Evolutionary conservation across 2,329 filamentous ascomycete species (phyloP).

Genomic region (Mycosphaerella arachidis): DNA sequence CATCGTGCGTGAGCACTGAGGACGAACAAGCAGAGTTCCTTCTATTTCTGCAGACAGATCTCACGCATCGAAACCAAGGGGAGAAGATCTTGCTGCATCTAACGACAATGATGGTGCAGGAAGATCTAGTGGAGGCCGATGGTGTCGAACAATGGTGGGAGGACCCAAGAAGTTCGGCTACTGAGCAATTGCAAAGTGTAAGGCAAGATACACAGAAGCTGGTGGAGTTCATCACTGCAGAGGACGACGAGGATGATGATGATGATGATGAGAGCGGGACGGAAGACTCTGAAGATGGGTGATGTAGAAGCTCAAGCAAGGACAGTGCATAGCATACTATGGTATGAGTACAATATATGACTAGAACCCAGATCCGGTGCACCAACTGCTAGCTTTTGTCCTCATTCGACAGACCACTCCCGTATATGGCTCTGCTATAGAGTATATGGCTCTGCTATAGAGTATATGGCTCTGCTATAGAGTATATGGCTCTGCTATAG

Average conservation of each 20-base stretch:
- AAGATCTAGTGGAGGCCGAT: conserved; percentile 84
- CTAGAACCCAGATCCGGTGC: background rate
- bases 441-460: too few species aligned
- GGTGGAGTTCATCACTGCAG: conserved; percentile 73
- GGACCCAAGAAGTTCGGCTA: conserved; percentile 63
- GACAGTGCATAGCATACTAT: background rate
- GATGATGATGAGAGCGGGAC: conserved; percentile 30
- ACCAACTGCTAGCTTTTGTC: background rate
- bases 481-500: too few species aligned
- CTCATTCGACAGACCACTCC: background rate
- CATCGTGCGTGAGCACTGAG: conserved; percentile 46
- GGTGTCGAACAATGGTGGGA: conserved; percentile 86
- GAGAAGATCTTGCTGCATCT: conserved; percentile 68
- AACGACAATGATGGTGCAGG: conserved; percentile 77
- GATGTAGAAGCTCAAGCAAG: background rate
- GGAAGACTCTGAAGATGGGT: conserved; percentile 10
- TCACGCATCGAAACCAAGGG: conserved; percentile 60
- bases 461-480: too few species aligned
- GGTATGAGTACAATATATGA: background rate
- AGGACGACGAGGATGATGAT: conserved; percentile 63
- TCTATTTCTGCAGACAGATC: conserved; percentile 73
- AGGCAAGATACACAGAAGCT: conserved; percentile 71
- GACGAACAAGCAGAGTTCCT: conserved; percentile 76
- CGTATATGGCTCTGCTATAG: background rate
- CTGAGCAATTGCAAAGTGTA: conserved; percentile 64